Conservation (phyloP, 2,329 filamentous ascomycete species). For the Microthyrium microscopicum region DNA sequence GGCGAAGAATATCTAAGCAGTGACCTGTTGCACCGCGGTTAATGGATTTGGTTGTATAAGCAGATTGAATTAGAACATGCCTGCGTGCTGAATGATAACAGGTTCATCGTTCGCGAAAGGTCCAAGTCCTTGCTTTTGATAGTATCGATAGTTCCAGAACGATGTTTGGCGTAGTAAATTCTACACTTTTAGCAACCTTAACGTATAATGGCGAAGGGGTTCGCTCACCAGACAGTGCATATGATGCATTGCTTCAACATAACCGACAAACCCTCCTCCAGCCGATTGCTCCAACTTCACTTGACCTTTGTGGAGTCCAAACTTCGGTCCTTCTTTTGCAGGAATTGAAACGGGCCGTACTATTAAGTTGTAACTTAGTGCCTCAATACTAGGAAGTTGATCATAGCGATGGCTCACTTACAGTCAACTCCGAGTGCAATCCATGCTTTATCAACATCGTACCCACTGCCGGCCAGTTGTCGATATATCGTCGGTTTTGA, state of each 20-base stretch:
- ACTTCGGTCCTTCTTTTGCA: slow-evolving; percentile 12
- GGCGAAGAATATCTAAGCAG: slow-evolving; percentile 43
- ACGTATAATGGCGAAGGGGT: slow-evolving; percentile 4
- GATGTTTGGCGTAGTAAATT: slow-evolving; percentile 42
- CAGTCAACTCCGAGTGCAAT: slow-evolving; percentile 32
- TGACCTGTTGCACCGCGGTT: slow-evolving; percentile 25
- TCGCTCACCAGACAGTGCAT: slow-evolving; percentile 33
- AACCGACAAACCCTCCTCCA: slow-evolving; percentile 42
- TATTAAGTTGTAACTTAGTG: background rate
- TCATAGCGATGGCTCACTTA: background rate
- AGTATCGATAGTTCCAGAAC: slow-evolving; percentile 45
- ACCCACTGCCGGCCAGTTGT: slow-evolving; percentile 26
- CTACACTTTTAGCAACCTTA: slow-evolving; percentile 16
- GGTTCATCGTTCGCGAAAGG: slow-evolving; percentile 40
- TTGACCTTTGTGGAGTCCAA: slow-evolving; percentile 36
- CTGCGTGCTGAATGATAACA: slow-evolving; percentile 39
- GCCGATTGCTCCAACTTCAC: slow-evolving; percentile 39
- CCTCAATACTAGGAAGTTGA: too few relatives aligned
- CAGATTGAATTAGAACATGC: slow-evolving; percentile 23
- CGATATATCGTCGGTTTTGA: slow-evolving; percentile 38
- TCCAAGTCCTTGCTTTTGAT: slow-evolving; percentile 31
- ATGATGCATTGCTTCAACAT: slow-evolving; percentile 40
- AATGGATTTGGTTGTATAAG: background rate
- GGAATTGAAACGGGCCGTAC: background rate
- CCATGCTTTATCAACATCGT: slow-evolving; percentile 43